A percentile compares a stretch with the other conserved stretches of the same genome.
phyloP scores from a whole-genome alignment of 768 basidiomycete genomes.

The Tephrocybe rancida region DNA sequence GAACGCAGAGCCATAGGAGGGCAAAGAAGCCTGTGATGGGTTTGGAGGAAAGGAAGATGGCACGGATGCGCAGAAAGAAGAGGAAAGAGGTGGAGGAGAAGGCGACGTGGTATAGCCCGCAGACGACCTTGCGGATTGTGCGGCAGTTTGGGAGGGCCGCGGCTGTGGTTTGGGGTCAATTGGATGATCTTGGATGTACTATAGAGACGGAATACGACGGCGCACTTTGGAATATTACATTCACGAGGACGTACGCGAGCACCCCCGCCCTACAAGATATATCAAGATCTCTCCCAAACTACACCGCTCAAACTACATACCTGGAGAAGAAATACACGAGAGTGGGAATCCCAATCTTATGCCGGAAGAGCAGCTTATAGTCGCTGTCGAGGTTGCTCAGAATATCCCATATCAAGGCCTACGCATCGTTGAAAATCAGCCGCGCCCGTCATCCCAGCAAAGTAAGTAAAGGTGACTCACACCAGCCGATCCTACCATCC shows the following conservation, averaged over 20 bases:
- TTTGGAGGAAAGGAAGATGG: conserved; percentile 28
- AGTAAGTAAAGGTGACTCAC: conserved; percentile 14
- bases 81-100: conserved; percentile 28
- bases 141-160: conserved; percentile 24
- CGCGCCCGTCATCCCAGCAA: neutral
- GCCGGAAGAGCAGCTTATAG: conserved; percentile 22
- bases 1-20: conserved; percentile 27
- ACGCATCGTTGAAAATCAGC: neutral
- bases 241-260: conserved; percentile 22
- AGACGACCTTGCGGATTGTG: conserved; percentile 21
- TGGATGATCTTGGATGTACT: neutral
- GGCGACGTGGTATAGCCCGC: conserved; percentile 23
- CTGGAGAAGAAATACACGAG: conserved; percentile 33
- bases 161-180: neutral
- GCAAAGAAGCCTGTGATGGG: conserved; percentile 25
- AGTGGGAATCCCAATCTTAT: conserved; percentile 19
- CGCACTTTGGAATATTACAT: conserved; percentile 28
- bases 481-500: conserved; percentile 22
- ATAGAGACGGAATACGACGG: too few relatives aligned
- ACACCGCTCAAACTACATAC: conserved; percentile 13
- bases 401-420: conserved; percentile 36
- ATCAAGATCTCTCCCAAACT: neutral
- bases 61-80: conserved; percentile 33
- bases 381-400: conserved; percentile 28
- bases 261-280: conserved; percentile 16